Percentiles rank a stretch among this genome's conserved stretches.
These are phyloP conservation scores for Wickerhamomyces bisporus DNA, from an alignment of 805 yeast genomes.

Conservation along the genomic window DNA sequence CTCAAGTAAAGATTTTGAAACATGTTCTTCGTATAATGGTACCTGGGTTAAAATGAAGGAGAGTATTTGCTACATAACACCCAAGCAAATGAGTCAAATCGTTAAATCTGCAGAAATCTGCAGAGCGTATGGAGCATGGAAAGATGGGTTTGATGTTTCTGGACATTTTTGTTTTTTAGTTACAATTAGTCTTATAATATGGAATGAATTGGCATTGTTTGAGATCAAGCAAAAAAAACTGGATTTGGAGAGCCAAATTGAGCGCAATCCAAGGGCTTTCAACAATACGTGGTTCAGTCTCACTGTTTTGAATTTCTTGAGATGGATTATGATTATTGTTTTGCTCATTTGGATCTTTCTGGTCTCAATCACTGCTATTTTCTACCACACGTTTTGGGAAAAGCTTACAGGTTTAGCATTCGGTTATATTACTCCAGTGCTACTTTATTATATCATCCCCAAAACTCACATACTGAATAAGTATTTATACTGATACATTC, in stretches of 20 bases:
- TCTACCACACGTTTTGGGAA: constrained; percentile 77
- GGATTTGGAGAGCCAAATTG: too few relatives aligned
- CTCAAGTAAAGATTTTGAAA: constrained; percentile 1
- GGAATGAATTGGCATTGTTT: constrained; percentile 28
- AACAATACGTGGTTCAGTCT: constrained; percentile 6
- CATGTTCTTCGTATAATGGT: constrained; percentile 15
- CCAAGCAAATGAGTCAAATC: constrained; percentile 7
- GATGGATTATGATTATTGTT: constrained; percentile 13
- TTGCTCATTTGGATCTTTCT: constrained; percentile 48
- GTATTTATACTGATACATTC: background rate
- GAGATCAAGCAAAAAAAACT: constrained; percentile 1
- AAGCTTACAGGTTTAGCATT: constrained; percentile 64
- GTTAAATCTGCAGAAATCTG: constrained; percentile 30
- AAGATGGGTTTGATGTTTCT: constrained; percentile 46
- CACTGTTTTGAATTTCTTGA: constrained; percentile 6
- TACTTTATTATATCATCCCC: constrained; percentile 34
- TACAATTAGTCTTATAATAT: constrained; percentile 37
- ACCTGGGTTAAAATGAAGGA: constrained; percentile 15
- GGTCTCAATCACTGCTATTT: constrained; percentile 68
- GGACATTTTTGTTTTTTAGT: constrained; percentile 47
- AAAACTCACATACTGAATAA: background rate
- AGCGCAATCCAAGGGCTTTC: constrained; percentile 1
- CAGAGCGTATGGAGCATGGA: constrained; percentile 35
- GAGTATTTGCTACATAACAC: constrained; percentile 12
- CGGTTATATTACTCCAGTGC: constrained; percentile 49